phyloP scores from a whole-genome alignment of 208 protist genomes.

The Porcisia deanei region DNA sequence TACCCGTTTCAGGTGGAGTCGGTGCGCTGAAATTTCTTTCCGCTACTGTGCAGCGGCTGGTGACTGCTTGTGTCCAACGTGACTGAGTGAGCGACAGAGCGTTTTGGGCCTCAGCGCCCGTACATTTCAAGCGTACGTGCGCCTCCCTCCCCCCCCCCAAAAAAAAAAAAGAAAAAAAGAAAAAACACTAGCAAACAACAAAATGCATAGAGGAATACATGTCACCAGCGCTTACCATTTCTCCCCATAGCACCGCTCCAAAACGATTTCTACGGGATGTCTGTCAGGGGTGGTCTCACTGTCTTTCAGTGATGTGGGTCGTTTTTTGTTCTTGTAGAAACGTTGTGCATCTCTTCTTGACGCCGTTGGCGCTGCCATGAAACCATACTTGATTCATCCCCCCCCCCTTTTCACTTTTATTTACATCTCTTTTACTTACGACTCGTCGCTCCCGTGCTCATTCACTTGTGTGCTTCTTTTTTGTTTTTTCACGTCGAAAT shows the following conservation, averaged over 20 bases:
- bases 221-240: background rate
- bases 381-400: background rate
- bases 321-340: background rate
- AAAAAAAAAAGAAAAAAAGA: background rate
- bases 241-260: background rate
- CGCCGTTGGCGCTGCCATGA: background rate
- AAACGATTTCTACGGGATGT: background rate
- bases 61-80: background rate
- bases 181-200: no score
- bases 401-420: slow-evolving; percentile 16
- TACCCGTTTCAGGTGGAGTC: background rate
- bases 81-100: background rate
- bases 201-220: no score
- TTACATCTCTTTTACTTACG: slow-evolving; percentile 24
- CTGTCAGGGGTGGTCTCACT: background rate
- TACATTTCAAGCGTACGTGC: background rate
- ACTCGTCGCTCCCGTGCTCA: no score
- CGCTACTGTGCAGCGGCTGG: background rate
- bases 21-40: background rate
- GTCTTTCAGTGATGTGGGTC: background rate
- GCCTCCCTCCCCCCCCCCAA: no score
- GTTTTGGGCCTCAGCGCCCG: background rate
- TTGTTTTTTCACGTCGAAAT: no score
- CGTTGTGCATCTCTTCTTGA: background rate
- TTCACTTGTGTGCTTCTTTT: no score